Evolutionary conservation across 2,329 filamentous ascomycete genomes (phyloP), one percentile per base, ranked within the genome.

Genomic region (Biscogniauxia mediterranea): DNA sequence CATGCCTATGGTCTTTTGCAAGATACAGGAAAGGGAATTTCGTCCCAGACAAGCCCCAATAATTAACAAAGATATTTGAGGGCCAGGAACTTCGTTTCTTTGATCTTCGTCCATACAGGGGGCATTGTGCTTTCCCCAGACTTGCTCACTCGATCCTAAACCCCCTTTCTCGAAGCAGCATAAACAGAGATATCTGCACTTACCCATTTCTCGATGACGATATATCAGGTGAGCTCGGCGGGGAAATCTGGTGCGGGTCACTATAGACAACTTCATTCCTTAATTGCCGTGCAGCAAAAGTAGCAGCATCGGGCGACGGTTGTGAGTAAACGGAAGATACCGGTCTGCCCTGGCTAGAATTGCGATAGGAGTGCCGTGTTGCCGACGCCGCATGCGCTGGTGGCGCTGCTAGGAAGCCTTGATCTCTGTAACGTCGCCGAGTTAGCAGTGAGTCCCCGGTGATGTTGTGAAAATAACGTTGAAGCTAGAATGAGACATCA

Each of bases 251-350:
- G 70, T 77, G 71, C 58, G 72, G 70, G 55, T 66, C 65, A 57
- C 57, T 55, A 55, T 66, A 61, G 3, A 60, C 60, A 52, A 68
- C 59, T 55, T 66, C 67, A 53, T 64, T 60, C 55, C 71, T 63
- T n/a, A 70, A 56, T 38, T 75, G 71, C 19, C 66, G 68, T 19
- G 70, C 64, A 8, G 73, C 70, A 58, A 77, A 76, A 52, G 65
- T 69, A 15, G 74, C 67, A 11, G 70, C 71, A 26, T 72, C 70
- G 15, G 81, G 80, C 62, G 80, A 85, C 52, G 78, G 81, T 71
- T 84, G 81, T 53, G 86, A 86, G 71, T 90, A 89, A 54, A 87
- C 67, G 17, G 88, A 89, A 32, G 87, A 89, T 6, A 78, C 66
- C n/a, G 83, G 81, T 50, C 82, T 81, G 64, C 75, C 69, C 63